Evolutionary conservation across 176 grass and related monocot genomes (phyloP), one percentile per base, ranked within the genome.

Genomic region (Saccharum officinarum): DNA sequence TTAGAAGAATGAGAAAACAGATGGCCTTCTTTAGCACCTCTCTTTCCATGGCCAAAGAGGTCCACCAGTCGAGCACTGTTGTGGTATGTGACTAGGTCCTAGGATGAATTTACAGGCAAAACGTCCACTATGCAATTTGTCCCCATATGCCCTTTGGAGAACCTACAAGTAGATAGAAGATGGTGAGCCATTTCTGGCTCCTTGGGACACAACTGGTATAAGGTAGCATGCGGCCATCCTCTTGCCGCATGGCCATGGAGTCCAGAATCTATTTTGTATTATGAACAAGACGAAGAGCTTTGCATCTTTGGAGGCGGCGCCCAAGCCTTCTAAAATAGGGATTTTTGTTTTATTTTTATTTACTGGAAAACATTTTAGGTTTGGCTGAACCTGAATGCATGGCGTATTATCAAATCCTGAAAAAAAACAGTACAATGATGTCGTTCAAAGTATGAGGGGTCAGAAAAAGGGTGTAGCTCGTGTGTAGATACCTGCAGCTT

Each of bases 401-500:
- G 13, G 17, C 1, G 10, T n/a, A n/a, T 42, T 9, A 41, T 61
- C 8, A 85, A 23, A 36, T 70, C 7, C 33, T 15, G 69, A 45
- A 55, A 55, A 54, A 6, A 22, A 20, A 11, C 18, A 1, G 4
- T 10, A 28, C 15, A 30, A 45, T 42, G 12, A 47, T 45, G 13
- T 3, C 17, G 5, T 23, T 72, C 39, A 79, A 79, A 62, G 7
- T 39, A 63, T 20, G 20, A 30, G 20, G 25, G 15, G 37, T 70
- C 20, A 6, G 3, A 8, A 12, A 71, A 80, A 10, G 14, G 22
- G 28, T 26, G 16, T 72, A 14, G 76, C 8, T 72, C 15, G 30
- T 66, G n/a, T 12, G 42, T 49, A 69, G 26, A 47, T 67, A 47
- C 60, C 82, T 30, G 60, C 82, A 77, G 26, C 78, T 89, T 89